Evolutionary conservation across 345 rosid genomes (phyloP).

Genomic region (Euphorbia peplus): DNA sequence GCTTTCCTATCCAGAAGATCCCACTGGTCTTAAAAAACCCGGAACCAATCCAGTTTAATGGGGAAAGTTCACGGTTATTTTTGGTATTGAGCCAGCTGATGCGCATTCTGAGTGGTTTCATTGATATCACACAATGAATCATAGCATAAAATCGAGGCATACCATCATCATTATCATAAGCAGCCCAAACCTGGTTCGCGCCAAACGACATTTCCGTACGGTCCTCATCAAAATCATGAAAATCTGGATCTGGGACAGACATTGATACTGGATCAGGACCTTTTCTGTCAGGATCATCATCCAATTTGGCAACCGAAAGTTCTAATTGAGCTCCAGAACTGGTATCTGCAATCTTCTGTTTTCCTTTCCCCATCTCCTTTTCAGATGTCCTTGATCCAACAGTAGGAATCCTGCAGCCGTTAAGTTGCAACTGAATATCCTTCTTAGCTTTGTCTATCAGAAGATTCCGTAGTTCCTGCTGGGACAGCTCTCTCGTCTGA

Average conservation of each 20-base stretch:
- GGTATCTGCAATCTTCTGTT: constrained; percentile 16
- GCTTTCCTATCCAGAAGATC: constrained; percentile 46
- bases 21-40: constrained; percentile 59
- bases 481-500: constrained; percentile 22
- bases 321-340: constrained; percentile 18
- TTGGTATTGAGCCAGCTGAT: constrained; percentile 62
- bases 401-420: constrained; percentile 14
- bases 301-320: constrained; percentile 17
- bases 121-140: constrained; percentile 50
- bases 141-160: constrained; percentile 68
- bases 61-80: constrained; percentile 46
- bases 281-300: constrained; percentile 12
- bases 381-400: not conserved
- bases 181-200: constrained; percentile 63
- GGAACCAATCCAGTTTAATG: constrained; percentile 51
- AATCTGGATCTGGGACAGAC: constrained; percentile 60
- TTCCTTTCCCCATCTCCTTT: constrained; percentile 17
- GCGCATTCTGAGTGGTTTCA: constrained; percentile 52
- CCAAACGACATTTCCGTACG: constrained; percentile 47
- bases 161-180: constrained; percentile 59
- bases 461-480: constrained; percentile 24
- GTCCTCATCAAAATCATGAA: constrained; percentile 60
- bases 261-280: constrained; percentile 28
- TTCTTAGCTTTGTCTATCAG: constrained; percentile 38
- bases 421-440: constrained; percentile 30